phyloP scores from a whole-genome alignment of 352 stramenopile species.

The Globisporangium parvum region DNA sequence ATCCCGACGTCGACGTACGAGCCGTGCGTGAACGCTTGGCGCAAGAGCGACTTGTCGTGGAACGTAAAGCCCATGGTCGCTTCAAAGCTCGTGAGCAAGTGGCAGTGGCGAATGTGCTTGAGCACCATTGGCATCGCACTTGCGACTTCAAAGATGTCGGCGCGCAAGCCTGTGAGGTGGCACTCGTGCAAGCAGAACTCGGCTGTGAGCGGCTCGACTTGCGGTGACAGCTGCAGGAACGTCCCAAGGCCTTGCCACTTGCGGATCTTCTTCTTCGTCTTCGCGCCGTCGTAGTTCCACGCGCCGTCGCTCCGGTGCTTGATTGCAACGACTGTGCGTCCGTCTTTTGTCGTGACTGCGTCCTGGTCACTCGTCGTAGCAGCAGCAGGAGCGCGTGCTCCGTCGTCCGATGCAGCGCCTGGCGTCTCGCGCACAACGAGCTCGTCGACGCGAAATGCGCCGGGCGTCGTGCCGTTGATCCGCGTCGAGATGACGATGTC shows the following conservation, averaged over 20 bases:
- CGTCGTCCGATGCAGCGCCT: slow-evolving; percentile 4
- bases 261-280: slow-evolving; percentile 46
- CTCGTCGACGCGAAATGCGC: slow-evolving; percentile 57
- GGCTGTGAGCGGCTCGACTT: slow-evolving; percentile 37
- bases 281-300: slow-evolving; percentile 63
- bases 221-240: slow-evolving; percentile 65
- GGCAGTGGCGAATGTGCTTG: slow-evolving; percentile 78
- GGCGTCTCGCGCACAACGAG: slow-evolving; percentile 19
- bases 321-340: slow-evolving; percentile 25
- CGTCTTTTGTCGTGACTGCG: slow-evolving; percentile 27
- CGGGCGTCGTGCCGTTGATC: slow-evolving; percentile 51
- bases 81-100: slow-evolving; percentile 61
- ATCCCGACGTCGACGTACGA: slow-evolving; percentile 83
- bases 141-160: slow-evolving; percentile 78
- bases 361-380: not conserved
- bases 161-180: slow-evolving; percentile 67
- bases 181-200: slow-evolving; percentile 40
- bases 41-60: slow-evolving; percentile 67
- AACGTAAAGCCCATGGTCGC: slow-evolving; percentile 53
- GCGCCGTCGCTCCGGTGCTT: slow-evolving; percentile 46
- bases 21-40: slow-evolving; percentile 78
- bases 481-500: slow-evolving; percentile 69
- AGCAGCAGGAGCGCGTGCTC: slow-evolving; percentile 3
- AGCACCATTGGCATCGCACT: slow-evolving; percentile 84
- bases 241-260: slow-evolving; percentile 54